Percentiles rank a stretch among this genome's conserved stretches.
Conservation (phyloP, 2,329 filamentous ascomycete species). For the Alternaria gaisen region DNA sequence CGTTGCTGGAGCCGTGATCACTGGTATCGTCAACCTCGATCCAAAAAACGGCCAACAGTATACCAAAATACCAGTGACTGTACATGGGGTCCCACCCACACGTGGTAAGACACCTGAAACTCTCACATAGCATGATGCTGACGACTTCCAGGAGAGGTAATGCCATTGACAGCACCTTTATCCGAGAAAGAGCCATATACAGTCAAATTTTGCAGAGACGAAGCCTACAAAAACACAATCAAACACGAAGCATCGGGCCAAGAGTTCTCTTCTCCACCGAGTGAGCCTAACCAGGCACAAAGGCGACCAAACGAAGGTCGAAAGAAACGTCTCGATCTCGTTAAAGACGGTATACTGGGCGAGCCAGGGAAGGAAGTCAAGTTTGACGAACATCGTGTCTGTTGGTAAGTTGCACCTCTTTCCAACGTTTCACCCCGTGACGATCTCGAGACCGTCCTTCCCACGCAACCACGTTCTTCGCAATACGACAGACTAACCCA, state of each 20-base stretch:
- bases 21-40: neutral
- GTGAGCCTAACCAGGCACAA: neutral
- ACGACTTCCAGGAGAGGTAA: too few relatives aligned
- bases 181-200: neutral
- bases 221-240: neutral
- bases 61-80: neutral
- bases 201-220: neutral
- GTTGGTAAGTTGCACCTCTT: neutral
- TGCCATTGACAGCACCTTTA: neutral
- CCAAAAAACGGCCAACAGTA: neutral
- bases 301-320: neutral
- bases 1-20: neutral
- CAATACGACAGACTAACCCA: too few relatives aligned
- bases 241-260: neutral
- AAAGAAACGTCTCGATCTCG: neutral
- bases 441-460: too few relatives aligned
- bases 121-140: too few relatives aligned
- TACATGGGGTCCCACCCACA: neutral
- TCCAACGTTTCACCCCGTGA: too few relatives aligned
- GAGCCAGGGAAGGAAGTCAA: neutral
- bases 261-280: neutral
- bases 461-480: too few relatives aligned
- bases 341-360: neutral
- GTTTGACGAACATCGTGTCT: neutral
- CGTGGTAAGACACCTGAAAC: neutral